These are phyloP conservation scores for Saccharomycopsis sp. DNA, from an alignment of 805 yeast genomes.

Conservation along the genomic window DNA sequence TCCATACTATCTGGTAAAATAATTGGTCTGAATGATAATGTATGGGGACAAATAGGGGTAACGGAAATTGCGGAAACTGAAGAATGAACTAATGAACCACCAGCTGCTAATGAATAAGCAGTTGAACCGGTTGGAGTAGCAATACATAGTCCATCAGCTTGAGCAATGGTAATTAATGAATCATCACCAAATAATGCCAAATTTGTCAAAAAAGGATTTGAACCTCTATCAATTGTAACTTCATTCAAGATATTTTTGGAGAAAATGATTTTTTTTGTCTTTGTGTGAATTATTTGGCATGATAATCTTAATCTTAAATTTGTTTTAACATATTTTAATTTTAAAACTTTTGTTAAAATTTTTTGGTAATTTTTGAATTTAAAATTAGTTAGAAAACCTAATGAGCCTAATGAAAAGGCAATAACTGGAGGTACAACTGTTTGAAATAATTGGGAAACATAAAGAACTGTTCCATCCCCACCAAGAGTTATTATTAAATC, in stretches of 20 bases:
- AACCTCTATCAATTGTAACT: slow-evolving; percentile 86
- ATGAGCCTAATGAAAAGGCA: slow-evolving; percentile 54
- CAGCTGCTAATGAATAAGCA: slow-evolving; percentile 90
- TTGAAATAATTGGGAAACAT: slow-evolving; percentile 53
- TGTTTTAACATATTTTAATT: slow-evolving; percentile 37
- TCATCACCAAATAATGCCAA: slow-evolving; percentile 86
- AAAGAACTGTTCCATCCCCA: slow-evolving; percentile 63
- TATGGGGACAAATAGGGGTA: slow-evolving; percentile 95
- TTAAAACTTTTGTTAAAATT: slow-evolving; percentile 26
- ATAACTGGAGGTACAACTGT: slow-evolving; percentile 53
- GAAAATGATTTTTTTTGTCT: slow-evolving; percentile 36
- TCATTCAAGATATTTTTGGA: slow-evolving; percentile 82
- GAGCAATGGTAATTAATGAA: slow-evolving; percentile 74
- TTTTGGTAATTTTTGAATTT: slow-evolving; percentile 30
- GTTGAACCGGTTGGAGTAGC: slow-evolving; percentile 97
- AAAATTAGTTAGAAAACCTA: slow-evolving; percentile 53
- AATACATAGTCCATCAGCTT: slow-evolving; percentile 86
- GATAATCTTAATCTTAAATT: slow-evolving; percentile 82
- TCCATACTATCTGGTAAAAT: slow-evolving; percentile 89
- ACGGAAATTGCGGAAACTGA: slow-evolving; percentile 86
- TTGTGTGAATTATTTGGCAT: slow-evolving; percentile 51
- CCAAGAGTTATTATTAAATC: slow-evolving; percentile 58
- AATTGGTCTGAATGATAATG: slow-evolving; percentile 86
- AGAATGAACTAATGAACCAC: slow-evolving; percentile 92
- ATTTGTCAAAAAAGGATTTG: slow-evolving; percentile 85